phyloP scores from a whole-genome alignment of 192 early-diverging fungal species.

The Coemansia sp. region DNA sequence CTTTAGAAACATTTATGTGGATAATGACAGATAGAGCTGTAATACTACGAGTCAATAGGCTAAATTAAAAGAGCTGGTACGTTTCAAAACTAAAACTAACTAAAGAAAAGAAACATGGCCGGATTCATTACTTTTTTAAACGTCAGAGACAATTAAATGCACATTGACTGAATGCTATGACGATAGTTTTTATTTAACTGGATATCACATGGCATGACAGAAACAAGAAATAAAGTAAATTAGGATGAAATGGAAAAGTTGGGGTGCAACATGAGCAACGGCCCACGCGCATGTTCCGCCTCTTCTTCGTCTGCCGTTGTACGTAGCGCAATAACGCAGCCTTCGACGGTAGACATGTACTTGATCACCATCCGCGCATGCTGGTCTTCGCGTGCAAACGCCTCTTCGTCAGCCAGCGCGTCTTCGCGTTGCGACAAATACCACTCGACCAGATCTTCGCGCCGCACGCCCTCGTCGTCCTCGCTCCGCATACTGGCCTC shows the following conservation, averaged over 20 bases:
- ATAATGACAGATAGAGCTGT: too few relatives aligned
- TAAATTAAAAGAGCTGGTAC: too few relatives aligned
- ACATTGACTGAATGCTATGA: too few relatives aligned
- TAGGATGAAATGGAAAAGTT: slow-evolving; percentile 51
- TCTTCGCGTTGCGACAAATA: slow-evolving; percentile 70
- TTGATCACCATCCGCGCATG: slow-evolving; percentile 66
- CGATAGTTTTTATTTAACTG: too few relatives aligned
- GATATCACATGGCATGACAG: too few relatives aligned
- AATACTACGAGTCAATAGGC: too few relatives aligned
- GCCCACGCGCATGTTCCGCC: slow-evolving; percentile 20
- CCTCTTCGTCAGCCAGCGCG: slow-evolving; percentile 60
- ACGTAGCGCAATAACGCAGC: slow-evolving; percentile 47
- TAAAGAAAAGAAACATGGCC: too few relatives aligned
- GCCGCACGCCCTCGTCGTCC: slow-evolving; percentile 45
- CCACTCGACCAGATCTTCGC: slow-evolving; percentile 63
- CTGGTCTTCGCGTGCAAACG: slow-evolving; percentile 57
- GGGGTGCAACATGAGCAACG: slow-evolving; percentile 50
- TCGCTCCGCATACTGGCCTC: slow-evolving; percentile 20
- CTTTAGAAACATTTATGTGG: too few relatives aligned
- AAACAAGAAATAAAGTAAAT: neutral
- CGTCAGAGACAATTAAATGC: too few relatives aligned
- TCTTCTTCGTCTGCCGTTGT: slow-evolving; percentile 6
- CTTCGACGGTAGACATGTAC: slow-evolving; percentile 64
- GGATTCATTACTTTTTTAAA: too few relatives aligned
- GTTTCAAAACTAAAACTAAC: too few relatives aligned